Evolutionary conservation across 2,329 filamentous ascomycete species (phyloP).

Genomic region (Purpureocillium lavendulum): DNA sequence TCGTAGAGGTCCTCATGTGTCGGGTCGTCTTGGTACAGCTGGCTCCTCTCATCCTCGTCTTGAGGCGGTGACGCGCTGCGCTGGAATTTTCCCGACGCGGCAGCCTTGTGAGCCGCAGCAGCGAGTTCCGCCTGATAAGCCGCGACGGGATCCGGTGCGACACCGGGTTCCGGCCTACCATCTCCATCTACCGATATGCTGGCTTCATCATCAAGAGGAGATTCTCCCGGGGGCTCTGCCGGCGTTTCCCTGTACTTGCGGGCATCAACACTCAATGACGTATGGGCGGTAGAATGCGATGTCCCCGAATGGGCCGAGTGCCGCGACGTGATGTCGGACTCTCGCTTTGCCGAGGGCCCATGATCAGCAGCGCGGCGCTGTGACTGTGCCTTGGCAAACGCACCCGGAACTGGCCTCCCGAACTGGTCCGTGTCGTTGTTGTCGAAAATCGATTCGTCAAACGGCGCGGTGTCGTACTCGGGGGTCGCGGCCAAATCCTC

Average conservation of each 20-base stretch:
- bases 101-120: conserved; percentile 70
- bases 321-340: conserved; percentile 38
- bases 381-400: conserved; percentile 45
- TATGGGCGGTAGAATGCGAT: conserved; percentile 43
- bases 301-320: conserved; percentile 34
- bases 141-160: conserved; percentile 28
- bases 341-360: conserved; percentile 25
- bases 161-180: too few species aligned
- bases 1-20: conserved; percentile 34
- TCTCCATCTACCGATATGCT: too few species aligned
- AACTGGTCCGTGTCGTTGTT: conserved; percentile 55
- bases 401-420: conserved; percentile 50
- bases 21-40: too few species aligned
- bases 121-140: conserved; percentile 81
- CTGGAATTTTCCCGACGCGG: conserved; percentile 65
- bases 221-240: background rate
- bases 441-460: conserved; percentile 70
- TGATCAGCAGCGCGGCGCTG: conserved; percentile 26
- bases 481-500: conserved; percentile 30
- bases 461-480: conserved; percentile 45
- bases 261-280: conserved; percentile 32
- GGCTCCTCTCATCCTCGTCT: background rate
- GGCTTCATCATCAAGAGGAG: too few species aligned
- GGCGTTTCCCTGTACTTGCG: background rate
- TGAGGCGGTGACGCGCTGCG: conserved; percentile 22